Evolutionary conservation across 202 grass and related monocot genomes (phyloP).

Genomic region (Bolboschoenoplectus hybrid): DNA sequence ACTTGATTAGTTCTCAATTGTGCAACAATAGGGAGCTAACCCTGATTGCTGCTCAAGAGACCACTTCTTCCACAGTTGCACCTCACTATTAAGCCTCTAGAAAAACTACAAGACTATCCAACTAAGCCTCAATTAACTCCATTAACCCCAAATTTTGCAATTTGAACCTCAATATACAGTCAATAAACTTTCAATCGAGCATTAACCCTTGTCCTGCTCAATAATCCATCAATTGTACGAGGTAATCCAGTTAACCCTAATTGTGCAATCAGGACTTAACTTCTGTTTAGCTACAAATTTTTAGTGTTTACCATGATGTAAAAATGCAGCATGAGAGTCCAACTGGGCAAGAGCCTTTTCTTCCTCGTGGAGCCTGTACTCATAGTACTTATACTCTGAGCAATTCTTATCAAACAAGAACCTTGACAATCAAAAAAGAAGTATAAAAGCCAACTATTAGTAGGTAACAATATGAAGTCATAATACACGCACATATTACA

Average conservation of each 20-base stretch:
- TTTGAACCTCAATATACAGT: neutral
- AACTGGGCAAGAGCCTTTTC: conserved; percentile 65
- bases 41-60: neutral
- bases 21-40: conserved; percentile 15
- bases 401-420: conserved; percentile 95
- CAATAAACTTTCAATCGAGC: neutral
- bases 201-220: conserved; percentile 14
- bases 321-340: conserved; percentile 49
- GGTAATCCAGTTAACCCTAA: conserved; percentile 15
- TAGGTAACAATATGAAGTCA: neutral
- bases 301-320: conserved; percentile 33
- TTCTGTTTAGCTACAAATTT: conserved; percentile 8
- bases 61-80: conserved; percentile 3
- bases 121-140: neutral
- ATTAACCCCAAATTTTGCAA: neutral
- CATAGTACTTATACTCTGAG: conserved; percentile 92
- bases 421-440: conserved; percentile 48
- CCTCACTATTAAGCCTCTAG: conserved; percentile 7
- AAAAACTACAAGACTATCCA: neutral
- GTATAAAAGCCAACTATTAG: neutral
- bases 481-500: neutral
- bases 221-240: neutral
- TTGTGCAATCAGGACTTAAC: neutral
- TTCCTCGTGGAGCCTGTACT: conserved; percentile 71
- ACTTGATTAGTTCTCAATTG: conserved; percentile 10